Conservation (phyloP, 495 filamentous ascomycete species). For the Talaromyces nanjingensis region DNA sequence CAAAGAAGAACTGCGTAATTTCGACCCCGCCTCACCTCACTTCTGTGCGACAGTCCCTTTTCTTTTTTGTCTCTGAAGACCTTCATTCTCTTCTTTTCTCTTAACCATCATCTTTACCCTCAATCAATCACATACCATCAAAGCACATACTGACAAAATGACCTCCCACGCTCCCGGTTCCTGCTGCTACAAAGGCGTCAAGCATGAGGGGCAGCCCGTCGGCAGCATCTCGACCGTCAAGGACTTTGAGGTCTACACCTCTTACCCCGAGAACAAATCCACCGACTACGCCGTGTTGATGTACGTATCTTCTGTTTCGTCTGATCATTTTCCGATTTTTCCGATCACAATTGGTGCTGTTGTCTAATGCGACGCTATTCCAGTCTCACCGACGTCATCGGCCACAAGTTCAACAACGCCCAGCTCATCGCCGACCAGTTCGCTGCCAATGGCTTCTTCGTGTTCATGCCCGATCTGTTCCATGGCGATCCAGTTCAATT, state of each 20-base stretch:
- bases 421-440: slow-evolving; percentile 79
- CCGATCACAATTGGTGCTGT: not conserved
- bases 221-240: slow-evolving; percentile 18
- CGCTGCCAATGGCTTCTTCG: slow-evolving; percentile 74
- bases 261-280: slow-evolving; percentile 20
- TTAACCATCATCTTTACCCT: not conserved
- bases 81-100: not conserved
- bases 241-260: slow-evolving; percentile 19
- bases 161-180: slow-evolving; percentile 47
- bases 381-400: slow-evolving; percentile 7
- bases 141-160: slow-evolving; percentile 28
- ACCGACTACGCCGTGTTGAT: slow-evolving; percentile 15
- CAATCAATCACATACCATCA: not conserved
- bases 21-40: not conserved
- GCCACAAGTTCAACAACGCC: slow-evolving; percentile 53
- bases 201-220: slow-evolving; percentile 37
- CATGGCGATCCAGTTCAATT: slow-evolving; percentile 56
- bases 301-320: not conserved
- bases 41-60: not conserved
- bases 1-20: not conserved
- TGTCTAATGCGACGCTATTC: not conserved
- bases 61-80: not conserved
- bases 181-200: slow-evolving; percentile 52
- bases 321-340: not conserved
- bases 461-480: slow-evolving; percentile 71